Evolutionary conservation across 768 basidiomycete genomes (phyloP).

Genomic region (Pleurotus cornucopiae): DNA sequence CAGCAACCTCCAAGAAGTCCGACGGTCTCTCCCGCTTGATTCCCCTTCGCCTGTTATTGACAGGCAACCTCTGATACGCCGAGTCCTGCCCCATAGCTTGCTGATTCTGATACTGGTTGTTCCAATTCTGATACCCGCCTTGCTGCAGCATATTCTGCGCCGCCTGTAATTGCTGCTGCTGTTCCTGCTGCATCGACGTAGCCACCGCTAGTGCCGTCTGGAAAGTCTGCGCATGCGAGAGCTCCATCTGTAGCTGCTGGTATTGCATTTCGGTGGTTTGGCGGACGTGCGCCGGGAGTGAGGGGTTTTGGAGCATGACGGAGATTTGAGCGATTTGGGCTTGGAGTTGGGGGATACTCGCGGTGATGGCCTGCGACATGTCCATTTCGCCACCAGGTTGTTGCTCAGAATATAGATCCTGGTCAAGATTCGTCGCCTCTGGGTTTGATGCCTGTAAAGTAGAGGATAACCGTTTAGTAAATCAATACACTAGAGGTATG

Average conservation of each 20-base stretch:
- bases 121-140: slow-evolving; percentile 30
- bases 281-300: slow-evolving; percentile 66
- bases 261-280: slow-evolving; percentile 82
- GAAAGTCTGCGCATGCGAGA: slow-evolving; percentile 75
- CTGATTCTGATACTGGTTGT: slow-evolving; percentile 55
- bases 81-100: slow-evolving; percentile 71
- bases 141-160: slow-evolving; percentile 18
- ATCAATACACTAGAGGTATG: background rate
- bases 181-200: slow-evolving; percentile 50
- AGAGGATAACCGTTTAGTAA: background rate
- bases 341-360: slow-evolving; percentile 78
- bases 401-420: slow-evolving; percentile 72
- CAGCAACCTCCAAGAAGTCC: slow-evolving; percentile 77
- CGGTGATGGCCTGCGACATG: slow-evolving; percentile 66
- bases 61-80: slow-evolving; percentile 80
- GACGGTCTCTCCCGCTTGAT: slow-evolving; percentile 80
- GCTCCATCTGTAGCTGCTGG: slow-evolving; percentile 73
- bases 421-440: slow-evolving; percentile 29
- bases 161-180: slow-evolving; percentile 34
- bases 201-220: slow-evolving; percentile 61
- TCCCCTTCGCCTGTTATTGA: slow-evolving; percentile 76
- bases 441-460: slow-evolving; percentile 12
- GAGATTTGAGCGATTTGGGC: slow-evolving; percentile 81
- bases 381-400: slow-evolving; percentile 64
- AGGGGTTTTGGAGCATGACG: slow-evolving; percentile 74